Percentiles rank a stretch among this genome's conserved stretches.
Evolutionary conservation across 345 rosid genomes (phyloP).

Genomic region (Populus ilicifolia): DNA sequence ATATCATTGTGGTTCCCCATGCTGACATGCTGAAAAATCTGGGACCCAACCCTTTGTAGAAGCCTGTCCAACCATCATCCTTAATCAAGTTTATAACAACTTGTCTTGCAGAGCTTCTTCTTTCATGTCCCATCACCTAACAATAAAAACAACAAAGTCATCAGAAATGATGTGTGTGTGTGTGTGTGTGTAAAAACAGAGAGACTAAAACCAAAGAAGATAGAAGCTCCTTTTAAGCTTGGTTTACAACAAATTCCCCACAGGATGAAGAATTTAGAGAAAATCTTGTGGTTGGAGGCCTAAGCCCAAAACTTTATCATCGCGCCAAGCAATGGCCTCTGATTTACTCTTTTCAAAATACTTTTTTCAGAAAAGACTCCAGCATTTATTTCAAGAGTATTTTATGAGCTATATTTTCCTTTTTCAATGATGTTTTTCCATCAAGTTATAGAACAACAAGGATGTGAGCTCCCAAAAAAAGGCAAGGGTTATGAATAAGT

Average conservation of each 20-base stretch:
- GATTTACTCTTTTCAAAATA: background rate
- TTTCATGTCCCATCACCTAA: conserved; percentile 85
- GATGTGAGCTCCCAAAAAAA: background rate
- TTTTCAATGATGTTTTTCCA: background rate
- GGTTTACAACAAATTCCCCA: background rate
- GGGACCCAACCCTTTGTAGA: conserved; percentile 90
- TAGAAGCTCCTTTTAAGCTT: background rate
- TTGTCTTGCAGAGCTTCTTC: conserved; percentile 60
- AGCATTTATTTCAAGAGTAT: background rate
- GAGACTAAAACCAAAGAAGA: background rate
- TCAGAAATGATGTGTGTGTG: background rate
- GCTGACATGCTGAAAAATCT: conserved; percentile 98
- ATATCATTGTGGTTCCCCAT: conserved; percentile 98
- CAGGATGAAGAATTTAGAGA: background rate
- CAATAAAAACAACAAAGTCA: conserved; percentile 8
- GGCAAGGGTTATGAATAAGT: background rate
- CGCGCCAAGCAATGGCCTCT: background rate
- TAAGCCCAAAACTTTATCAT: background rate
- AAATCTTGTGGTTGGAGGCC: background rate
- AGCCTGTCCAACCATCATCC: conserved; percentile 94
- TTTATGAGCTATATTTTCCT: background rate
- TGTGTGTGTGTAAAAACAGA: background rate
- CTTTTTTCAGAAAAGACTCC: background rate
- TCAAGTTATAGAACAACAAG: background rate
- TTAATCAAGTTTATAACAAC: conserved; percentile 66